phyloP scores from a whole-genome alignment of 192 early-diverging fungal species.

The Backusella circina region DNA sequence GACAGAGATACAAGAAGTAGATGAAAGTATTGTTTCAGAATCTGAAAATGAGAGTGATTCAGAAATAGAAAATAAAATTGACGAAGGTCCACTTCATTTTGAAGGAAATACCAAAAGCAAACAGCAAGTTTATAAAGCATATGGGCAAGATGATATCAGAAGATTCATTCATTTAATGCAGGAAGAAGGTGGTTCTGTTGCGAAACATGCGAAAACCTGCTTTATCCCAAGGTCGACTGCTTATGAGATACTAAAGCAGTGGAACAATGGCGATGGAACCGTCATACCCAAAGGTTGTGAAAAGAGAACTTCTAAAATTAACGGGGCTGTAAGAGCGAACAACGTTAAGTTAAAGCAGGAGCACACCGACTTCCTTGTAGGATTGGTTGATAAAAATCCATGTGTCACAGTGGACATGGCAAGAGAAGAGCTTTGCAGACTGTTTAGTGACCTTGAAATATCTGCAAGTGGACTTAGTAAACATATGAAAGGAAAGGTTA shows the following conservation, averaged over 20 bases:
- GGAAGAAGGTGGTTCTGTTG: slow-evolving; percentile 5
- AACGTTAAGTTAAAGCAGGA: neutral
- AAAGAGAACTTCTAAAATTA: neutral
- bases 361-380: neutral
- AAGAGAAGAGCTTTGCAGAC: neutral
- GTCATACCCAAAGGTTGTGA: neutral
- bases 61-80: too few relatives aligned
- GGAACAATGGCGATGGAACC: slow-evolving; percentile 1
- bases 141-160: neutral
- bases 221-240: neutral
- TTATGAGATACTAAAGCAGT: neutral
- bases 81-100: neutral
- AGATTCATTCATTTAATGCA: slow-evolving; percentile 1
- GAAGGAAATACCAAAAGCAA: neutral
- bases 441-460: neutral
- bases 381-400: slow-evolving; percentile 6
- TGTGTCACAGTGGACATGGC: neutral
- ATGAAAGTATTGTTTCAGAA: too few relatives aligned
- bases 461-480: neutral
- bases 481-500: neutral
- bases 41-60: too few relatives aligned
- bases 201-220: neutral
- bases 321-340: neutral
- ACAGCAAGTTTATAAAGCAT: neutral
- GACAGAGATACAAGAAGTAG: too few relatives aligned